Evolutionary conservation across 306 rosid genomes (phyloP).

Genomic region (Abrus pulchellus): DNA sequence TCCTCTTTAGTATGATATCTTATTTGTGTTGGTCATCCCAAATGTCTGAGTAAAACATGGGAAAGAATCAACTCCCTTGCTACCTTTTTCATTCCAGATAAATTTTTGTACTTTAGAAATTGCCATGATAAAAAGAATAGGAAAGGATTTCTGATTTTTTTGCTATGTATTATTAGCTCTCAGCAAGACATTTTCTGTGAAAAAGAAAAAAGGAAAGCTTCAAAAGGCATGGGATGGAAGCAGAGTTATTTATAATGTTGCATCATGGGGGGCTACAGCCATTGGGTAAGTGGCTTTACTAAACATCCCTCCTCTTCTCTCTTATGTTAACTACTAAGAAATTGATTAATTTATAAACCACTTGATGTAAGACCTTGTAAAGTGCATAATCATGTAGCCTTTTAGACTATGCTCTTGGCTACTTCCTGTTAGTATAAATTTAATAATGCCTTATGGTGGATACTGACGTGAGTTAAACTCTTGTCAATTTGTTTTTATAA

Average conservation of each 20-base stretch:
- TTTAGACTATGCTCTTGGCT: slow-evolving; percentile 18
- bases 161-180: slow-evolving; percentile 66
- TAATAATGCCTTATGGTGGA: slow-evolving; percentile 20
- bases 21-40: slow-evolving; percentile 12
- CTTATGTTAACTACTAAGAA: background rate
- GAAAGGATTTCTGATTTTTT: slow-evolving; percentile 52
- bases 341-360: slow-evolving; percentile 13
- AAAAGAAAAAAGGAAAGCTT: slow-evolving; percentile 93
- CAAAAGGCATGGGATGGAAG: slow-evolving; percentile 98
- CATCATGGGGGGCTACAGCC: slow-evolving; percentile 99
- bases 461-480: slow-evolving; percentile 1
- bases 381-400: slow-evolving; percentile 16
- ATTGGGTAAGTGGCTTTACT: slow-evolving; percentile 70
- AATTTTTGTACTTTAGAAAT: slow-evolving; percentile 17
- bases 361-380: slow-evolving; percentile 15
- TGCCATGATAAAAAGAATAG: background rate
- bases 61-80: slow-evolving; percentile 24
- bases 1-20: slow-evolving; percentile 17
- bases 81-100: slow-evolving; percentile 19
- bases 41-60: slow-evolving; percentile 17
- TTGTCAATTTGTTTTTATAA: background rate
- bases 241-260: slow-evolving; percentile 92
- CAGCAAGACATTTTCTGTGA: slow-evolving; percentile 91
- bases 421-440: slow-evolving; percentile 15
- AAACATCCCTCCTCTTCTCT: background rate